phyloP scores from a whole-genome alignment of 2,329 filamentous ascomycete species.

The Venturia carpophila region DNA sequence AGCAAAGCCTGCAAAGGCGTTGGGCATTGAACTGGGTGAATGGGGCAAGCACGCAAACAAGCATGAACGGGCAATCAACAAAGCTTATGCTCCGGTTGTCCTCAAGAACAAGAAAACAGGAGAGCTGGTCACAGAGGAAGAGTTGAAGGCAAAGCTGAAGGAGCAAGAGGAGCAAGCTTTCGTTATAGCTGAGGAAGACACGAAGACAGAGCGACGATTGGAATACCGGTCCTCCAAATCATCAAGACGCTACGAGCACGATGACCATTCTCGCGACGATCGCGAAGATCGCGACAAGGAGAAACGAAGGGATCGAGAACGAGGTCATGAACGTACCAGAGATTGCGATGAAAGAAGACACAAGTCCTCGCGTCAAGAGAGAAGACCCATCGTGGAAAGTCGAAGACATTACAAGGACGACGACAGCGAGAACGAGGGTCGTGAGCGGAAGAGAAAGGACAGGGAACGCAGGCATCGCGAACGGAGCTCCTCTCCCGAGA shows the following conservation, averaged over 20 bases:
- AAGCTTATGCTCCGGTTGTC: constrained; percentile 54
- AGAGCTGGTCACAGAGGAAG: constrained; percentile 54
- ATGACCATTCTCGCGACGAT: neutral
- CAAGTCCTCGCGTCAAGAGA: constrained; percentile 21
- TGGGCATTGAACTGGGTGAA: constrained; percentile 63
- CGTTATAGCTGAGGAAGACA: constrained; percentile 24
- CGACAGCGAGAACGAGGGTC: neutral
- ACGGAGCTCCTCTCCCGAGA: constrained; percentile 5
- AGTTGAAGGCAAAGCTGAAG: constrained; percentile 46
- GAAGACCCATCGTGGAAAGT: constrained; percentile 20
- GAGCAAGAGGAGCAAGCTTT: constrained; percentile 34
- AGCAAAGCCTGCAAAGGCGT: constrained; percentile 64
- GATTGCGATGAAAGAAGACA: constrained; percentile 19
- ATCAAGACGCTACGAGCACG: constrained; percentile 5
- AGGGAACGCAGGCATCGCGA: constrained; percentile 11
- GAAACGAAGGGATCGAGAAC: constrained; percentile 11
- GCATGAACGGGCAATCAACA: constrained; percentile 31
- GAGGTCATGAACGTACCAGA: constrained; percentile 10
- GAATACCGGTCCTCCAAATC: constrained; percentile 8
- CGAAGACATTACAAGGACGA: constrained; percentile 9
- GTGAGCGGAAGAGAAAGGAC: constrained; percentile 3
- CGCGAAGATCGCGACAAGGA: constrained; percentile 9
- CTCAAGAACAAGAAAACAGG: constrained; percentile 56
- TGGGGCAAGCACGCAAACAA: constrained; percentile 60
- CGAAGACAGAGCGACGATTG: constrained; percentile 3